Percentiles rank a stretch among this genome's conserved stretches.
Evolutionary conservation across 805 yeast species (phyloP).

Genomic region (Starmera caribaea): DNA sequence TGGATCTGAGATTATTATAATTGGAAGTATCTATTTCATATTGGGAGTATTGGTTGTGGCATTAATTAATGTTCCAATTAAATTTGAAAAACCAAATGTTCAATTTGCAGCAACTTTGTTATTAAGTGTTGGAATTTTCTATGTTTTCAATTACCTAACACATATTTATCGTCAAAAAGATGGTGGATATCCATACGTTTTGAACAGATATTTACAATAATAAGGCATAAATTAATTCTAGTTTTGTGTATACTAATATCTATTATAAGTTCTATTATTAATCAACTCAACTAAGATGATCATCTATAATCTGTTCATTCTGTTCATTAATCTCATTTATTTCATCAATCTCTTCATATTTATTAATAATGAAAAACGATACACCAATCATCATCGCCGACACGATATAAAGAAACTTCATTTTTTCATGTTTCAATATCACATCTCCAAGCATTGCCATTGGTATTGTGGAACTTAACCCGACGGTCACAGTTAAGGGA

Average conservation of each 20-base stretch:
- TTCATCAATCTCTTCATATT: slow-evolving; percentile 59
- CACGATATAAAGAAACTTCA: slow-evolving; percentile 53
- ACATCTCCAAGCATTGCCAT: slow-evolving; percentile 90
- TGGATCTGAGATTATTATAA: slow-evolving; percentile 54
- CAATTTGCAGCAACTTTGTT: slow-evolving; percentile 5
- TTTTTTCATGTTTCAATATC: slow-evolving; percentile 51
- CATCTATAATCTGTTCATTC: too few species aligned
- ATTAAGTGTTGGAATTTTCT: slow-evolving; percentile 9
- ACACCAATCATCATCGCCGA: slow-evolving; percentile 77
- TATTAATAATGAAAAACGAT: slow-evolving; percentile 79
- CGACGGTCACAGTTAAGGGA: slow-evolving; percentile 93
- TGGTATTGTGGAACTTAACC: slow-evolving; percentile 88
- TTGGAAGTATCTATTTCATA: slow-evolving; percentile 38
- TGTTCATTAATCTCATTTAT: slow-evolving; percentile 5
- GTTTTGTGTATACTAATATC: too few species aligned
- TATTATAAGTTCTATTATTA: too few species aligned
- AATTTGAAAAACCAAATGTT: slow-evolving; percentile 6
- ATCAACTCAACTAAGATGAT: too few species aligned
- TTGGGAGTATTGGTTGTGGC: slow-evolving; percentile 32
- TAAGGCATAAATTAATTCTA: too few species aligned
- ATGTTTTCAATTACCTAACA: slow-evolving; percentile 10
- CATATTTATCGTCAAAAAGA: slow-evolving; percentile 10
- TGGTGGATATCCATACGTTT: slow-evolving; percentile 12
- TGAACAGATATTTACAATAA: slow-evolving; percentile 12
- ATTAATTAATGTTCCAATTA: slow-evolving; percentile 30